phyloP scores from a whole-genome alignment of 2,329 filamentous ascomycete species.

The Aquanectria penicillioides region DNA sequence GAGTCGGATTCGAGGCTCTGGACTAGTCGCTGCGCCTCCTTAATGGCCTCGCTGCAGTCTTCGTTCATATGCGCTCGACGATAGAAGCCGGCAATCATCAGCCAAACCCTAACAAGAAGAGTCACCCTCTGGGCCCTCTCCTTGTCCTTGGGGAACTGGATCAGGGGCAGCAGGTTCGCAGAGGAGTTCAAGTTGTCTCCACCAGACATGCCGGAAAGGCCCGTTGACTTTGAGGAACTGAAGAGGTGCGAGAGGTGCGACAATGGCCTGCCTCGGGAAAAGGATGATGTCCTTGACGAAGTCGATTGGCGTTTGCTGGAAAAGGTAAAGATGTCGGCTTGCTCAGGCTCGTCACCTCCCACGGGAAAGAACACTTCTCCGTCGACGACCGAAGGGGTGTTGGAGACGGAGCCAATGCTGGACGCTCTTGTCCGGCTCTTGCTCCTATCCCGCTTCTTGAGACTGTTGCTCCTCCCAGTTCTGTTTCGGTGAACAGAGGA shows the following conservation, averaged over 20 bases:
- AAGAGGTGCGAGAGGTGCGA: conserved; percentile 58
- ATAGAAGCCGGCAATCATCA: conserved; percentile 90
- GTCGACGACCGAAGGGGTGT: conserved; percentile 56
- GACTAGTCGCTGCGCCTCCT: conserved; percentile 83
- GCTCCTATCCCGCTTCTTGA: conserved; percentile 64
- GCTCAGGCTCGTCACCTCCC: conserved; percentile 50
- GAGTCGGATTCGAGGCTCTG: conserved; percentile 75
- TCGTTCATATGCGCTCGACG: conserved; percentile 81
- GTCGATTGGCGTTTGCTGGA: conserved; percentile 52
- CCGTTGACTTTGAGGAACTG: conserved; percentile 51
- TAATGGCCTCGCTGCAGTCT: conserved; percentile 81
- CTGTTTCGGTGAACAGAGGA: conserved; percentile 47
- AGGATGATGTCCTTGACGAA: conserved; percentile 51
- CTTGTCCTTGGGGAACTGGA: conserved; percentile 66
- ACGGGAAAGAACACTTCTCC: conserved; percentile 61
- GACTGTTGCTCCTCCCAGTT: conserved; percentile 60
- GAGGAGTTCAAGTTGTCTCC: conserved; percentile 54
- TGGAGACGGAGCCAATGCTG: conserved; percentile 53
- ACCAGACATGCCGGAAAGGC: conserved; percentile 54
- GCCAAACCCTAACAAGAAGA: conserved; percentile 82
- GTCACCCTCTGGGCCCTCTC: conserved; percentile 60
- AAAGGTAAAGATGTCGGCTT: conserved; percentile 57
- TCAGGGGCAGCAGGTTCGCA: conserved; percentile 59
- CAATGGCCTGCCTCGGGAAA: conserved; percentile 55
- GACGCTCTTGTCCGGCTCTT: conserved; percentile 56